Evolutionary conservation across 148 eudicot species (phyloP).

Genomic region (Spergularia marina): DNA sequence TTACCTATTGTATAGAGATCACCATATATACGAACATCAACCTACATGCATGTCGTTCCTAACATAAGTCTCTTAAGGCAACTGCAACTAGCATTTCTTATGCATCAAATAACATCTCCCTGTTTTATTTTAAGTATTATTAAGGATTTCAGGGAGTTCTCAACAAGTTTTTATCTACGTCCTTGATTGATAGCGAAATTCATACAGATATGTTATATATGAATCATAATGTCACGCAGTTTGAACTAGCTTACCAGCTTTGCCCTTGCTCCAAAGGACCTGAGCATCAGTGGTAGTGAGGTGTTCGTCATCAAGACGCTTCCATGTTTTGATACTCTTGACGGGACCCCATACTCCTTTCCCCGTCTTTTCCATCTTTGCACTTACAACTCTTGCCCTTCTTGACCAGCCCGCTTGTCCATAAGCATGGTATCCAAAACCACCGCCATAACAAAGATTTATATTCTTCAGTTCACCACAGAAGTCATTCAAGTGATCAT

Average conservation of each 20-base stretch:
- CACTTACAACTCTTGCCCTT: slow-evolving; percentile 82
- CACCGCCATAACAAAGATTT: slow-evolving; percentile 88
- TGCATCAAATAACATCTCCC: too few species aligned
- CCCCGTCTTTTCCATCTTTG: slow-evolving; percentile 52
- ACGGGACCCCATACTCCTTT: slow-evolving; percentile 71
- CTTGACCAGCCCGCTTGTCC: slow-evolving; percentile 92
- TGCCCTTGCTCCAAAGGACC: slow-evolving; percentile 70
- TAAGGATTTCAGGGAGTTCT: too few species aligned
- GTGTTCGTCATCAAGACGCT: slow-evolving; percentile 67
- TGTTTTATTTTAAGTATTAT: too few species aligned
- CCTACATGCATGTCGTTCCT: too few species aligned
- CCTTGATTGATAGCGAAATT: too few species aligned
- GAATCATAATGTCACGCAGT: not conserved
- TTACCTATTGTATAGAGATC: too few species aligned
- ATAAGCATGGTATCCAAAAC: slow-evolving; percentile 96
- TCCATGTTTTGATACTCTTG: slow-evolving; percentile 80
- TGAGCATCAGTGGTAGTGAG: slow-evolving; percentile 59
- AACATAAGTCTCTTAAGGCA: too few species aligned
- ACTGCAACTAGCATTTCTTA: too few species aligned
- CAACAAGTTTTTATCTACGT: too few species aligned
- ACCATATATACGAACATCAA: too few species aligned
- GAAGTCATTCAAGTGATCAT: slow-evolving; percentile 91
- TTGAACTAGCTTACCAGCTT: slow-evolving; percentile 36
- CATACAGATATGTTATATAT: not conserved
- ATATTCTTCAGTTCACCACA: slow-evolving; percentile 70